Base-by-base conservation (phyloP, 1,139 yeast species). In the Nakaseomyces delphensis region DNA sequence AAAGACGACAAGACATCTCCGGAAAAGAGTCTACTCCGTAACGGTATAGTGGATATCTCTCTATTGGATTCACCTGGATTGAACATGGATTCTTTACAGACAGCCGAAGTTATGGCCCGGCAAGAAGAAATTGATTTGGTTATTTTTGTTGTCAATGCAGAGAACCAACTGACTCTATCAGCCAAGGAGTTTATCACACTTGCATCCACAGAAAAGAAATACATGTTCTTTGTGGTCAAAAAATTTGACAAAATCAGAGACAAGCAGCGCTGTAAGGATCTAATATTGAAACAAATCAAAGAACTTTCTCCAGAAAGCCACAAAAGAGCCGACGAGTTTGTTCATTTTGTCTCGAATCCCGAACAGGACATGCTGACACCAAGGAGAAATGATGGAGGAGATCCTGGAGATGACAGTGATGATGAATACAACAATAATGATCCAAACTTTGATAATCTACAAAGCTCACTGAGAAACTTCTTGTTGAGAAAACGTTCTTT, bases 71-170 rank as follows among this genome's bases (percentile, higher is more conserved):
- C 97, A 0, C 99, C 99, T 0, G 99, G 99, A 0, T 70, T 93
- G 46, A 93, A 93, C 58, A 73, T 87, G 73, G 97, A 91, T 57
- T 84, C 93, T 10, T 83, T 83, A 53, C 96, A 86, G 60, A 93
- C 99, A 0, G 85, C 96, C 1, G 96, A 89, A 57, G 89, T 93
- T 0, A 89, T 89, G 62, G 83, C 96, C 3, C 76, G 97, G 48
- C 98, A 93, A 64, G 98, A 93, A 57, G 98, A 93, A 59, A 93
- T 93, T 51, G 99, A 93, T 60, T 70, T 93, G 54, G 96, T 93
- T 7, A 91, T 93, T 0, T 93, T 93, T 67, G 98, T 93, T 4
- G 96, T 93, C 4, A 84, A 83, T 59, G 95, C 98, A 0, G 97
- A 89, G 57, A 93, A 93, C 55, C 97, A 91, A 60, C 83, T 93